These are phyloP conservation scores for Hydrangea macrophylla DNA, from an alignment of 148 eudicot genomes.

Conservation along the genomic window DNA sequence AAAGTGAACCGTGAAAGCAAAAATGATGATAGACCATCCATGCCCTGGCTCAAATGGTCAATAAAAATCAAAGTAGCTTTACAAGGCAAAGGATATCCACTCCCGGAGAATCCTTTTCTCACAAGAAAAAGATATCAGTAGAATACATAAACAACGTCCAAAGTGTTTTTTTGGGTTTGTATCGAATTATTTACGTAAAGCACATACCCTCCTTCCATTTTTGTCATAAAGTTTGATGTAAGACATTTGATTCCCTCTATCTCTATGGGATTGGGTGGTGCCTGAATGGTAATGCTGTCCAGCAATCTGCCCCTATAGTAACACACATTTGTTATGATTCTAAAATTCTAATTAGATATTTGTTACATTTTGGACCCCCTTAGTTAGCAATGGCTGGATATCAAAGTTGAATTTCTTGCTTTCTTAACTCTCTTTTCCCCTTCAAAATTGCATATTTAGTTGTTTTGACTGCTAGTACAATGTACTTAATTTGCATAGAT, in stretches of 20 bases:
- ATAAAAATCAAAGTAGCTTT: conserved; percentile 21
- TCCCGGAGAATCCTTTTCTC: conserved; percentile 31
- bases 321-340: background rate
- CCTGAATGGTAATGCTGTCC: conserved; percentile 3
- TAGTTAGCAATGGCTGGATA: too few relatives aligned
- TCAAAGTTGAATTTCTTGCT: too few relatives aligned
- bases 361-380: too few relatives aligned
- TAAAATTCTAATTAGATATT: background rate
- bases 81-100: conserved; percentile 25
- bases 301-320: background rate
- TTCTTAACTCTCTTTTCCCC: too few relatives aligned
- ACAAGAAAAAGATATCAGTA: conserved; percentile 23
- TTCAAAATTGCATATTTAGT: too few relatives aligned
- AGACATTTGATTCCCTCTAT: conserved; percentile 18
- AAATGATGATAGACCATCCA: background rate
- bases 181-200: background rate
- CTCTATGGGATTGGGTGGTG: background rate
- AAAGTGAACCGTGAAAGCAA: too few relatives aligned
- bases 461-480: background rate
- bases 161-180: background rate
- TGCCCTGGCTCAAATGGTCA: conserved; percentile 22
- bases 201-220: conserved; percentile 9
- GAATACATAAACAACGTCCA: background rate
- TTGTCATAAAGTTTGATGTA: conserved; percentile 12
- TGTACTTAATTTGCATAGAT: too few relatives aligned